These are phyloP conservation scores for Hypoxylon sp. DNA, from an alignment of 2,329 filamentous ascomycete species.

Conservation along the genomic window DNA sequence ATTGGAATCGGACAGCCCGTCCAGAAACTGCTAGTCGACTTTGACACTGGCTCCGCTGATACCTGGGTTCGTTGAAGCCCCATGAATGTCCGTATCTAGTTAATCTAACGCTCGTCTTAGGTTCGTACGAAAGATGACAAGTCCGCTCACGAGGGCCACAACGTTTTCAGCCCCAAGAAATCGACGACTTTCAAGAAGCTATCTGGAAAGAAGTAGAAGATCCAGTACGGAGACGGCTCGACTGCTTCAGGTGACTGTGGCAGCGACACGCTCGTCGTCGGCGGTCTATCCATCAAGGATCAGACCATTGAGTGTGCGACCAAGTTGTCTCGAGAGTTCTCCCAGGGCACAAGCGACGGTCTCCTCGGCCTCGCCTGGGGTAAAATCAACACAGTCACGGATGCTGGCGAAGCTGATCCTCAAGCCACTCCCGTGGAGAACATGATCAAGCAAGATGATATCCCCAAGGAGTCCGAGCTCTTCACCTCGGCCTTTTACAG, in stretches of 20 bases:
- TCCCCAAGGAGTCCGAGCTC: slow-evolving; percentile 67
- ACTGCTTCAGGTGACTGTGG: slow-evolving; percentile 75
- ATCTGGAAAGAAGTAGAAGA: slow-evolving; percentile 70
- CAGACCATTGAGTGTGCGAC: slow-evolving; percentile 77
- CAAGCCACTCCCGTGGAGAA: slow-evolving; percentile 77
- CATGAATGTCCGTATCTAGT: neutral
- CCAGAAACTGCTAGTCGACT: slow-evolving; percentile 74
- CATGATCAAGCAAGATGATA: slow-evolving; percentile 68
- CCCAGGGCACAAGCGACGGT: slow-evolving; percentile 70
- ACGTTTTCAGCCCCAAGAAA: slow-evolving; percentile 71
- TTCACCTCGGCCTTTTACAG: slow-evolving; percentile 76
- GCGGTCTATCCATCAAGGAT: slow-evolving; percentile 71
- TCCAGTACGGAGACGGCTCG: slow-evolving; percentile 78
- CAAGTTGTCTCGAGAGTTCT: slow-evolving; percentile 70
- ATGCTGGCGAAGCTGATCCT: slow-evolving; percentile 59
- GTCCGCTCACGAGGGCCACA: slow-evolving; percentile 60
- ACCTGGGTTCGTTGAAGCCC: slow-evolving; percentile 69
- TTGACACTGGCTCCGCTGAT: slow-evolving; percentile 80
- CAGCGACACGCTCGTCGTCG: slow-evolving; percentile 73
- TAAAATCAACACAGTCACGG: slow-evolving; percentile 72
- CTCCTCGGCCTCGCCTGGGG: slow-evolving; percentile 77
- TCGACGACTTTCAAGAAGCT: slow-evolving; percentile 71
- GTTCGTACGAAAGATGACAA: slow-evolving; percentile 68
- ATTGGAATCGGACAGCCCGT: slow-evolving; percentile 75
- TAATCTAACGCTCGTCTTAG: slow-evolving; percentile 54